Percentiles rank a stretch among this genome's conserved stretches.
These are phyloP conservation scores for Hordeum marinum DNA, from an alignment of 176 grass and related monocot species.

Conservation along the genomic window DNA sequence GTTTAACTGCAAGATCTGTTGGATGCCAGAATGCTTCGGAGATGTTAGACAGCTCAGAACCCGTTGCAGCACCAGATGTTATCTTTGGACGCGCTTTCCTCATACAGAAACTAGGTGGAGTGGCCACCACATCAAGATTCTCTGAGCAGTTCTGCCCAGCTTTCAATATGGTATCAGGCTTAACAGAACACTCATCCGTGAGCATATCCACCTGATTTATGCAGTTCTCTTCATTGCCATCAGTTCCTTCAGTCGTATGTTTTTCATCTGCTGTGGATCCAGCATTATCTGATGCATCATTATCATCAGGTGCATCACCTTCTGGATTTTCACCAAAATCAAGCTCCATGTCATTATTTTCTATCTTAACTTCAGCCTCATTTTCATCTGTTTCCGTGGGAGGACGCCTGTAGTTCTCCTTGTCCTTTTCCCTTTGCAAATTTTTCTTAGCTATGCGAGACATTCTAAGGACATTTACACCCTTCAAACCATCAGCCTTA, in stretches of 20 bases:
- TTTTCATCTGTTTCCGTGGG: slow-evolving; percentile 55
- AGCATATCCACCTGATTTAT: slow-evolving; percentile 58
- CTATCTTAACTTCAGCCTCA: slow-evolving; percentile 66
- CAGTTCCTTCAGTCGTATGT: slow-evolving; percentile 28
- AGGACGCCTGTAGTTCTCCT: slow-evolving; percentile 86
- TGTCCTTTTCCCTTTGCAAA: slow-evolving; percentile 86
- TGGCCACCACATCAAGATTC: slow-evolving; percentile 47
- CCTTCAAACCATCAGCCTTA: slow-evolving; percentile 54
- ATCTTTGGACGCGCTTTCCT: slow-evolving; percentile 67
- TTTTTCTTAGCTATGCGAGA: slow-evolving; percentile 94
- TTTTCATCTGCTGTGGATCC: slow-evolving; percentile 41
- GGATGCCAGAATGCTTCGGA: slow-evolving; percentile 86
- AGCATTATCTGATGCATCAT: slow-evolving; percentile 59
- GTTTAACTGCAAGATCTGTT: slow-evolving; percentile 91
- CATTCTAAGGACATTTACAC: slow-evolving; percentile 85
- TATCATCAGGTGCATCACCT: slow-evolving; percentile 68
- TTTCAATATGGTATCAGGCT: slow-evolving; percentile 40
- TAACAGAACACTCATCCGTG: slow-evolving; percentile 42
- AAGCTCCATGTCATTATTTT: slow-evolving; percentile 96
- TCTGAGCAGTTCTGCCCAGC: slow-evolving; percentile 44
- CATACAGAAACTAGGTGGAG: slow-evolving; percentile 53
- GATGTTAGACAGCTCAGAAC: slow-evolving; percentile 60
- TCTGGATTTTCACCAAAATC: slow-evolving; percentile 93
- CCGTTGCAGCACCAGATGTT: slow-evolving; percentile 34
- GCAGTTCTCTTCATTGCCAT: slow-evolving; percentile 55